Percentiles rank a stretch among this genome's conserved stretches.
Conservation (phyloP, 1,139 yeast genomes). For the Diutina catenulata region DNA sequence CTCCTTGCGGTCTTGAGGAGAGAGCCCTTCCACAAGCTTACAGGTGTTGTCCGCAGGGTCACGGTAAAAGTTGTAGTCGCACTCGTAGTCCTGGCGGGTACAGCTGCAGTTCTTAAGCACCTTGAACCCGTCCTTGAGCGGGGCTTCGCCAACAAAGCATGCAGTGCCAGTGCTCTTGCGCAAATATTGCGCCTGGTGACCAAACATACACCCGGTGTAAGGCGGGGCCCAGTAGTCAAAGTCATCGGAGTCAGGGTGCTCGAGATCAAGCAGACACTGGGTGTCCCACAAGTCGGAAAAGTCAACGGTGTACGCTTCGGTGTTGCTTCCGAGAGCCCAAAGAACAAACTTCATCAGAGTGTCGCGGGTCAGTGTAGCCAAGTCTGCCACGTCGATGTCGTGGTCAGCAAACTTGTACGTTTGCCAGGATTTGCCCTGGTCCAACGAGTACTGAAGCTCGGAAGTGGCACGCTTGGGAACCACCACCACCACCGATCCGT, state of each 20-base stretch:
- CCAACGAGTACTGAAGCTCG: constrained; percentile 51
- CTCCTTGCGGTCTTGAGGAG: constrained; percentile 50
- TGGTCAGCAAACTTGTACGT: constrained; percentile 52
- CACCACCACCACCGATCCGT: constrained; percentile 74
- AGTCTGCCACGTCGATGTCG: constrained; percentile 48
- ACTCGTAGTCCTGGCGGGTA: constrained; percentile 81
- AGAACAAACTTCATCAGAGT: constrained; percentile 66
- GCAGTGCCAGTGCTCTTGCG: constrained; percentile 50
- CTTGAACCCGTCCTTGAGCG: constrained; percentile 50
- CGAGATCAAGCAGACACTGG: constrained; percentile 61
- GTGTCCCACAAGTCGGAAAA: constrained; percentile 53
- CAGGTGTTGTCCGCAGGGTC: constrained; percentile 70
- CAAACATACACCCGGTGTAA: constrained; percentile 73
- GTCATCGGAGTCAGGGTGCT: constrained; percentile 49
- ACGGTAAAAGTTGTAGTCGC: constrained; percentile 76
- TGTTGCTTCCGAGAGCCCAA: constrained; percentile 21
- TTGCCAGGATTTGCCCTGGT: constrained; percentile 73
- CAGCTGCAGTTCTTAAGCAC: constrained; percentile 66
- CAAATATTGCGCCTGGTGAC: constrained; percentile 71
- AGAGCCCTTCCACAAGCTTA: constrained; percentile 59
- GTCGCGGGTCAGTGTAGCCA: constrained; percentile 87
- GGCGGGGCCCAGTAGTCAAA: constrained; percentile 76
- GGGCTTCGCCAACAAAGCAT: constrained; percentile 76
- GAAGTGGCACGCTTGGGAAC: constrained; percentile 55
- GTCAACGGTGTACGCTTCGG: constrained; percentile 46